Evolutionary conservation across 2,329 filamentous ascomycete species (phyloP), one percentile per base, ranked within the genome.

Genomic region (Exophiala sp.): DNA sequence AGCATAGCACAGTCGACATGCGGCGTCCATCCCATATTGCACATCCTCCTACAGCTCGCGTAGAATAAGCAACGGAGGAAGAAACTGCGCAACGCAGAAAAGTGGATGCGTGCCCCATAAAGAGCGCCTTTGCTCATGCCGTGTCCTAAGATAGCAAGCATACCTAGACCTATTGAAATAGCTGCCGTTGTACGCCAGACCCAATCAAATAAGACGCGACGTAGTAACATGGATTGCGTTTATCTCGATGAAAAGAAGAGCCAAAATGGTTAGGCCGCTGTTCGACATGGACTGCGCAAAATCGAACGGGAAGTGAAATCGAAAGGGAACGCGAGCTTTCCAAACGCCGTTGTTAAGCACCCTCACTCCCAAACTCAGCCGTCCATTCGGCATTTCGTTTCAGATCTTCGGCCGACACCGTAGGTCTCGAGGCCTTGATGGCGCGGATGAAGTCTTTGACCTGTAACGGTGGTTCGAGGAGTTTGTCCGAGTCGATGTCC

Each of bases 371-470:
- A 70, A 97, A 97, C 71, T 97, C 90, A 63, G 85, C 80, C 8
- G 93, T 98, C 93, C 93, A 98, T 38, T 96, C 89, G 40, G 86
- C 77, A 67, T 91, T 96, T 63, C 81, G 79, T 59, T 81, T 78
- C 39, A 98, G 77, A 65, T 98, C 94, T 43, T 89, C 88, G 43
- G 80, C 77, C 45, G 88, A 93, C 46, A 98, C 93, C 0, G 93
- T 97, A 18, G 93, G 93, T 64, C 93, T 76, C 43, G 88, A 88
- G 40, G 83, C 82, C 64, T 88, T 90, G 63, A 98, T 85, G 1
- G 93, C 91, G 67, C 91, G 88, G 65, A 94, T 77, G 65, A 98
- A 97, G 68, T 98, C 93, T 67, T 94, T 94, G 50, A 95, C 77
- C 57, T 84, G 78, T 18, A 98, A 82, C 1, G 88, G 79, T 1